Percentiles rank a stretch among this genome's conserved stretches.
Conservation (phyloP, 371 early-diverging fungal genomes). For the Circinella minor region DNA sequence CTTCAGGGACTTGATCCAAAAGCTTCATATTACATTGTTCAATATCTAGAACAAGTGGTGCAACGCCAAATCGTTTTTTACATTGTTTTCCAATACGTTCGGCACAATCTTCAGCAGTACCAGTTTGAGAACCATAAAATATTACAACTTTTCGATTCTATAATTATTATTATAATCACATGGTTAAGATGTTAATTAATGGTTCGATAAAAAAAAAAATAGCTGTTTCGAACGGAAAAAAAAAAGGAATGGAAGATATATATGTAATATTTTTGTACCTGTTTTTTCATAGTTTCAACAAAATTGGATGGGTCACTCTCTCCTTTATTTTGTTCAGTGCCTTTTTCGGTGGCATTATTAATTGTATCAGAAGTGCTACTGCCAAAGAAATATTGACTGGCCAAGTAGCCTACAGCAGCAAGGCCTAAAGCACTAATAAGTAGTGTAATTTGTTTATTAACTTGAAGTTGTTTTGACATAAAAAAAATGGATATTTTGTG, state of each 20-base stretch:
- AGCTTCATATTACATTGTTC: conserved; percentile 85
- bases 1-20: conserved; percentile 62
- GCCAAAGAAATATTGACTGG: conserved; percentile 9
- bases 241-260: neutral
- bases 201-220: neutral
- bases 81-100: conserved; percentile 81
- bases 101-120: conserved; percentile 94
- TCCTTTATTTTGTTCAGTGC: neutral
- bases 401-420: conserved; percentile 16
- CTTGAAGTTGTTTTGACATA: conserved; percentile 15
- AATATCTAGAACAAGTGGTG: conserved; percentile 73
- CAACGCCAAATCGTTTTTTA: conserved; percentile 67
- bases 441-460: conserved; percentile 15
- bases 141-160: conserved; percentile 66
- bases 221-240: neutral
- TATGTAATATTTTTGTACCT: conserved; percentile 34
- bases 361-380: neutral
- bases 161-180: neutral
- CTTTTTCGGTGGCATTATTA: neutral
- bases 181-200: neutral
- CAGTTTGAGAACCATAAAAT: conserved; percentile 94
- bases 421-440: conserved; percentile 18
- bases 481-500: neutral
- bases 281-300: conserved; percentile 42
- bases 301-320: conserved; percentile 17